These are phyloP conservation scores for Suillus occidentalis DNA, from an alignment of 768 basidiomycete species.

Conservation along the genomic window DNA sequence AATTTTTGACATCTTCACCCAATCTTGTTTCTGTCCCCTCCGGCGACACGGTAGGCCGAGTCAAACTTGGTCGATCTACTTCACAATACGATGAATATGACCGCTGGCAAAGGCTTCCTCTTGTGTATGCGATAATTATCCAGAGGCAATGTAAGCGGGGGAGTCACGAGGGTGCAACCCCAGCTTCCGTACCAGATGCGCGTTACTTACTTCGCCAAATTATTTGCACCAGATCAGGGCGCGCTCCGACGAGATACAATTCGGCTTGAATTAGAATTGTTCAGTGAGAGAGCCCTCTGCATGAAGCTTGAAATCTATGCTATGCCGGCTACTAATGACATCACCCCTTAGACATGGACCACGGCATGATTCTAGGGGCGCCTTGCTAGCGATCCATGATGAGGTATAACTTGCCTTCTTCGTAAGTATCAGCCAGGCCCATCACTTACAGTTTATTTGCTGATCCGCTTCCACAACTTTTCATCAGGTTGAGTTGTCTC, in stretches of 20 bases:
- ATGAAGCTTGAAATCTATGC: neutral
- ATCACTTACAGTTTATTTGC: neutral
- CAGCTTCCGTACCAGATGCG: too few species aligned
- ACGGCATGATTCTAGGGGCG: neutral
- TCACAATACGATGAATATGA: too few species aligned
- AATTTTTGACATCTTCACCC: neutral
- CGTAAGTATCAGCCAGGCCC: neutral
- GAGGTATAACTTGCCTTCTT: neutral
- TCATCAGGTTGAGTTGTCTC: neutral
- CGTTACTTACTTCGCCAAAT: neutral
- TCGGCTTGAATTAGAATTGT: neutral
- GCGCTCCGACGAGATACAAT: neutral
- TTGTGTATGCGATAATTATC: too few species aligned
- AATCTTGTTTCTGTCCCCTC: neutral
- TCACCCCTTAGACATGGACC: neutral
- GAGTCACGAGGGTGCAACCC: too few species aligned
- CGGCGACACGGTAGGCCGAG: neutral
- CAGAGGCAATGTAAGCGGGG: too few species aligned
- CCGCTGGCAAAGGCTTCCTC: too few species aligned
- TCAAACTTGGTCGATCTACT: neutral
- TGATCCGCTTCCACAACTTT: neutral
- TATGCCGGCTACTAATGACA: neutral
- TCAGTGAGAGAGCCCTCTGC: neutral
- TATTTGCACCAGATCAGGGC: neutral
- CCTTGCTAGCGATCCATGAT: neutral